Percentiles rank a stretch among this genome's conserved stretches.
These are phyloP conservation scores for Malus fusca DNA, from an alignment of 306 rosid genomes.

Conservation along the genomic window DNA sequence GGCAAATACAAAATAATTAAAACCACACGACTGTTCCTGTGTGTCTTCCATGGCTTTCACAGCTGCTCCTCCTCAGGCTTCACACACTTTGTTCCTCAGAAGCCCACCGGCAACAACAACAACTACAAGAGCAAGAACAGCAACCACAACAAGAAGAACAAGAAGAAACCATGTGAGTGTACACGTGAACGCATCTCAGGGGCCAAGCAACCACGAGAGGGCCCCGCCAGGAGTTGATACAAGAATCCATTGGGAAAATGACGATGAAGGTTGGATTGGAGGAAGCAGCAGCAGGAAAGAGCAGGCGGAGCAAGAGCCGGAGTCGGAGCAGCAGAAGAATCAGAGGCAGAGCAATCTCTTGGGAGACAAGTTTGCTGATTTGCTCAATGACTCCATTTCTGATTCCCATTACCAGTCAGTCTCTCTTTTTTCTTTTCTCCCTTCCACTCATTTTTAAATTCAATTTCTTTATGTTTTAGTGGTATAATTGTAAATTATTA, in stretches of 20 bases:
- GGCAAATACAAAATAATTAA: neutral
- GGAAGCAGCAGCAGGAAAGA: slow-evolving; percentile 12
- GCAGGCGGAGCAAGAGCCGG: slow-evolving; percentile 2
- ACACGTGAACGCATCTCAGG: slow-evolving; percentile 34
- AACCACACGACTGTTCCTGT: neutral
- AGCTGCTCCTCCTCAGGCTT: neutral
- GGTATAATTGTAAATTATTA: too few species aligned
- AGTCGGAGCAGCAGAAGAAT: too few species aligned
- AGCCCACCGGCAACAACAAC: neutral
- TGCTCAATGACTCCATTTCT: slow-evolving; percentile 39
- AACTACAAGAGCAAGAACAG: neutral
- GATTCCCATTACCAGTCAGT: slow-evolving; percentile 88
- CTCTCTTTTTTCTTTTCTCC: neutral
- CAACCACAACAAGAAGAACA: neutral
- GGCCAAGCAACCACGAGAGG: slow-evolving; percentile 18
- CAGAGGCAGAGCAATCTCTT: slow-evolving; percentile 22
- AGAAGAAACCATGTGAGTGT: neutral
- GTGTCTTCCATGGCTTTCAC: neutral
- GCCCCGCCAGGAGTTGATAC: slow-evolving; percentile 58
- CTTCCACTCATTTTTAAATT: neutral
- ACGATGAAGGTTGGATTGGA: slow-evolving; percentile 92
- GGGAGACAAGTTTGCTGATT: slow-evolving; percentile 49
- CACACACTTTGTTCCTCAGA: slow-evolving; percentile 4
- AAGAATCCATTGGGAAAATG: slow-evolving; percentile 77
- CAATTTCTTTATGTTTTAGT: too few species aligned